Conservation (phyloP, 2,329 filamentous ascomycete species). For the Sclerotinia minor region DNA sequence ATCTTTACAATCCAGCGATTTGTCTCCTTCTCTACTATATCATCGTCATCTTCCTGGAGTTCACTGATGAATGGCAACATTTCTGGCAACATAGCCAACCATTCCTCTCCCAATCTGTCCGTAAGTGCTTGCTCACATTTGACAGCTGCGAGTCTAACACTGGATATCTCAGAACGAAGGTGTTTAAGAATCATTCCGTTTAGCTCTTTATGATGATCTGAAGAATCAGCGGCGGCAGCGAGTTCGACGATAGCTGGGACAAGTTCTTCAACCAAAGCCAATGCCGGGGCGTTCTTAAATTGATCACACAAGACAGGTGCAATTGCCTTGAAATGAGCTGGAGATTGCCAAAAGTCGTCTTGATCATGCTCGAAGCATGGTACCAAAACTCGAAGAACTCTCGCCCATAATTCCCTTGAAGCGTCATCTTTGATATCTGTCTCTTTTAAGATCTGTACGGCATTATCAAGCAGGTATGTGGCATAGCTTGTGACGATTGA, state of each 20-base stretch:
- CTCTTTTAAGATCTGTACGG: constrained; percentile 60
- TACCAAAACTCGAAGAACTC: constrained; percentile 68
- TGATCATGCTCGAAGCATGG: constrained; percentile 86
- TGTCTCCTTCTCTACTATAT: constrained; percentile 86
- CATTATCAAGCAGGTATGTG: constrained; percentile 77
- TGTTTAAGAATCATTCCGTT: constrained; percentile 77
- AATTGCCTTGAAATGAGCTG: constrained; percentile 78
- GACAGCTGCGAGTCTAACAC: constrained; percentile 78
- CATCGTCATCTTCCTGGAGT: constrained; percentile 93
- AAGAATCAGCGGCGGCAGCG: constrained; percentile 76
- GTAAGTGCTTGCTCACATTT: constrained; percentile 79
- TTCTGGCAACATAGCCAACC: constrained; percentile 86
- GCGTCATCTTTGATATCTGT: constrained; percentile 48
- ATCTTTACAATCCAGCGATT: constrained; percentile 88
- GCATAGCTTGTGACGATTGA: constrained; percentile 93
- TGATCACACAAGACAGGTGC: constrained; percentile 69
- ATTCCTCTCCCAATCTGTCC: constrained; percentile 83
- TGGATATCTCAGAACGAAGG: constrained; percentile 70
- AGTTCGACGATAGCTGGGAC: constrained; percentile 78
- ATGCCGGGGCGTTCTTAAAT: constrained; percentile 51
- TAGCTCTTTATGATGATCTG: constrained; percentile 87
- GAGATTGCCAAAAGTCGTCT: constrained; percentile 94
- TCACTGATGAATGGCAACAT: constrained; percentile 97
- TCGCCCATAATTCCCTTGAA: constrained; percentile 64
- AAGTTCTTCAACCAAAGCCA: constrained; percentile 53